Evolutionary conservation across 306 rosid species (phyloP).

Genomic region (Casuarina cunninghamiana): DNA sequence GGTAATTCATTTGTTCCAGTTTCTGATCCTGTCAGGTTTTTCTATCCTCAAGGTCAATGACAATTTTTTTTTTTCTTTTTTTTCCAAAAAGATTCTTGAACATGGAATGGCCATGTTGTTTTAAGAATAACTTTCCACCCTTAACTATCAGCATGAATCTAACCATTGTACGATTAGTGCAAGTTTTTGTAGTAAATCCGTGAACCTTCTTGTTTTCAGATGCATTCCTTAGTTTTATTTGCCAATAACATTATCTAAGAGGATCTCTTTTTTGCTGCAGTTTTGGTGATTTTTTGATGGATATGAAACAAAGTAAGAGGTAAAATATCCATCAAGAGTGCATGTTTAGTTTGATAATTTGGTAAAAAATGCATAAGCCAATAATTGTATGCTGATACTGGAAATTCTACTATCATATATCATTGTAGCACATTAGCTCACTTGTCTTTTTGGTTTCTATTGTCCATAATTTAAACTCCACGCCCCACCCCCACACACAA

Average conservation of each 20-base stretch:
- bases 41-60: background rate
- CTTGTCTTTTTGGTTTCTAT: background rate
- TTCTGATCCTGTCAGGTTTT: background rate
- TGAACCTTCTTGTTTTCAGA: constrained; percentile 1
- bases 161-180: background rate
- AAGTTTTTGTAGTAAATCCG: background rate
- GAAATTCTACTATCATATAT: background rate
- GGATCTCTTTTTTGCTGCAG: constrained; percentile 38
- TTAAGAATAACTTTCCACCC: background rate
- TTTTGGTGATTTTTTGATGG: constrained; percentile 92
- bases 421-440: background rate
- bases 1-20: background rate
- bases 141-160: constrained; percentile 7
- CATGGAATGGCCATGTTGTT: background rate
- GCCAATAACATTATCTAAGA: background rate
- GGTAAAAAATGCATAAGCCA: background rate
- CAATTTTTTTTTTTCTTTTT: no score
- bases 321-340: constrained; percentile 96
- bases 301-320: constrained; percentile 93
- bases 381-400: background rate
- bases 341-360: background rate
- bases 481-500: constrained; percentile 1
- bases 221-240: constrained; percentile 17
- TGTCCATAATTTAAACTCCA: background rate
- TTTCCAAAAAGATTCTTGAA: background rate